Evolutionary conservation across 768 basidiomycete species (phyloP), one percentile per base, ranked within the genome.

Genomic region (Udeniomyces megalosporus): DNA sequence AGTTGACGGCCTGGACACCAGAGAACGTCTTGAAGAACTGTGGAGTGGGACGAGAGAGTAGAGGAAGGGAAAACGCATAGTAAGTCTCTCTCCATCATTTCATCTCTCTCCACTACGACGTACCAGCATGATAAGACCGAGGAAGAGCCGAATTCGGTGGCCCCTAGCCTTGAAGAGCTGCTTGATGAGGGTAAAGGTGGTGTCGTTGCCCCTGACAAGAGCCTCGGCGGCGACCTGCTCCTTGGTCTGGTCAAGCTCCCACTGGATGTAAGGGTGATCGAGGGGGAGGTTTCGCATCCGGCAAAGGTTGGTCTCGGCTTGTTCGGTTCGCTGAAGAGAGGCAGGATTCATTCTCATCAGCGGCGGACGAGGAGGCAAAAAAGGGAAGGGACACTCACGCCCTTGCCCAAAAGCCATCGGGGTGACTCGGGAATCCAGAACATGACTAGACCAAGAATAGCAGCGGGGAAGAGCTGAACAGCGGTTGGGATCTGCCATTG

Each of bases 1-100:
- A 78, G 56, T 68, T 64, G 55, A 78, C 76, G 0, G 75, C 75
- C 24, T 54, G 50, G 24, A 61, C 48, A 12, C 60, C 60, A 2
- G 51, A 54, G 51, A 61, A 61, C 29, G 47, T 55, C 53, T 55
- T 55, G 53, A 55, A 55, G 34, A 55, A 24, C 49, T 50, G 49
- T 50, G 24, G n/a, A 12, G 38, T 42, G 38, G 38, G 38, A 42
- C 38, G 38, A 42, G n/a, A n/a, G n/a, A n/a, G n/a, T n/a, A n/a
- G n/a, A n/a, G n/a, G n/a, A n/a, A n/a, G n/a, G n/a, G n/a, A n/a
- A n/a, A n/a, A n/a, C n/a, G n/a, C n/a, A n/a, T n/a, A n/a, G n/a
- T n/a, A n/a, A n/a, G n/a, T n/a, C n/a, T n/a, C n/a, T n/a, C n/a
- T n/a, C n/a, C n/a, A n/a, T n/a, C n/a, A n/a, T n/a, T n/a, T n/a